Base-by-base conservation (phyloP, 371 early-diverging fungal genomes). In the Caulochytrium protostelioides region DNA sequence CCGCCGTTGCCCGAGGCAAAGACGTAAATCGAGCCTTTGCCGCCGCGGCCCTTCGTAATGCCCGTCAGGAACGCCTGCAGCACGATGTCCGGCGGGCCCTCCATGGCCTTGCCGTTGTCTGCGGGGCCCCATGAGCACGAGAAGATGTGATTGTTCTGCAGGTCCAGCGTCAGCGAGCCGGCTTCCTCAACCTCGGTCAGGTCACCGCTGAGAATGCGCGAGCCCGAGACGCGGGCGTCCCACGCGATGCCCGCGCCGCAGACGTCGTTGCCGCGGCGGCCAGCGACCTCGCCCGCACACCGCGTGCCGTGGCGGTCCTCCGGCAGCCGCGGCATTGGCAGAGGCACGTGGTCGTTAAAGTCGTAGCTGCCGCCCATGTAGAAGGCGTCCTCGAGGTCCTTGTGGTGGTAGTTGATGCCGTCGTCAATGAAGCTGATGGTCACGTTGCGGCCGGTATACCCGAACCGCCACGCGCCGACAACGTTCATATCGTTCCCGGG, bases 1-100 rank as follows among this genome's bases (percentile, higher is more conserved):
- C 77, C 92, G 5, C 95, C 95, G 41, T 94, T 94, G 4, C 95
- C 95, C 3, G 83, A 72, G 10, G 92, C 95, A 62, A 92, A 89
- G 3, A 94, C 86, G 47, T 62, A 94, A 6, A 94, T 59, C 1
- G 77, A 76, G 1, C 95, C 92, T 30, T 72, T 66, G 2, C 89
- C 90, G 1, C 46, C 59, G 18, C 95, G 65, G 0, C 95, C 92
- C 2, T 83, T 76, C 7, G 59, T 42, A 23, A 85, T 67, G 18
- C 86, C 92, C 25, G 82, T 78, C 18, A 53, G 19, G 25, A 92
- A 70, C 1, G 92, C 89, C 14, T 77, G 76, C 25, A 65, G 46
- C 7, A 87, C 73, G 1, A 83, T 59, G 7, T 65, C 59, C 8
- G 71, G 67, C 3, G 92, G 95, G 0, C 75, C 87, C 47, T 91